phyloP scores from a whole-genome alignment of 805 yeast genomes.

The Saturnispora galanensis region DNA sequence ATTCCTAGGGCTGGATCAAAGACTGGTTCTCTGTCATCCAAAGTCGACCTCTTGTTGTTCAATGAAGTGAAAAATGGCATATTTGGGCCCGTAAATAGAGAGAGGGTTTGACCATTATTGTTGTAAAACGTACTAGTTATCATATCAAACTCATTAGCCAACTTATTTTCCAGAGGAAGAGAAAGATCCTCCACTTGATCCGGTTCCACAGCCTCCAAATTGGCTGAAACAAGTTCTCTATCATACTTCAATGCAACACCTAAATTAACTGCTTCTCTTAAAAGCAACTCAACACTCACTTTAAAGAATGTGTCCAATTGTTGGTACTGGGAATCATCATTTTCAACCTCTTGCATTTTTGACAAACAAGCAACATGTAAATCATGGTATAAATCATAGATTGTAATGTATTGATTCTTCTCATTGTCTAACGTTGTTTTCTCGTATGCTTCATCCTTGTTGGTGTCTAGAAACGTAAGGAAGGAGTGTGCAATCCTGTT shows the following conservation, averaged over 20 bases:
- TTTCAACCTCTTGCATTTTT: slow-evolving; percentile 36
- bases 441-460: slow-evolving; percentile 4
- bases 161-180: slow-evolving; percentile 28
- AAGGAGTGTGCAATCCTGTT: slow-evolving; percentile 35
- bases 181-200: slow-evolving; percentile 12
- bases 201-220: slow-evolving; percentile 24
- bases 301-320: slow-evolving; percentile 55
- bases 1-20: slow-evolving; percentile 51
- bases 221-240: slow-evolving; percentile 11
- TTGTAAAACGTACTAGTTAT: slow-evolving; percentile 43
- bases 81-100: slow-evolving; percentile 49
- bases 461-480: slow-evolving; percentile 26
- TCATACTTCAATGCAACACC: slow-evolving; percentile 24
- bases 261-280: slow-evolving; percentile 49
- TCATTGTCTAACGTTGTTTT: slow-evolving; percentile 33
- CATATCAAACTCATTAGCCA: slow-evolving; percentile 50
- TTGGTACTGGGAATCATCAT: slow-evolving; percentile 40
- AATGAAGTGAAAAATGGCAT: slow-evolving; percentile 75
- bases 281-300: slow-evolving; percentile 48
- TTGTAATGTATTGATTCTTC: slow-evolving; percentile 32
- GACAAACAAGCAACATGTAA: slow-evolving; percentile 44
- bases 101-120: slow-evolving; percentile 57
- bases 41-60: slow-evolving; percentile 47
- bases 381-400: slow-evolving; percentile 60
- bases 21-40: slow-evolving; percentile 65